Percentiles rank a stretch among this genome's conserved stretches.
phyloP scores from a whole-genome alignment of 163 green algal species.

The Scenedesmus sp. region DNA sequence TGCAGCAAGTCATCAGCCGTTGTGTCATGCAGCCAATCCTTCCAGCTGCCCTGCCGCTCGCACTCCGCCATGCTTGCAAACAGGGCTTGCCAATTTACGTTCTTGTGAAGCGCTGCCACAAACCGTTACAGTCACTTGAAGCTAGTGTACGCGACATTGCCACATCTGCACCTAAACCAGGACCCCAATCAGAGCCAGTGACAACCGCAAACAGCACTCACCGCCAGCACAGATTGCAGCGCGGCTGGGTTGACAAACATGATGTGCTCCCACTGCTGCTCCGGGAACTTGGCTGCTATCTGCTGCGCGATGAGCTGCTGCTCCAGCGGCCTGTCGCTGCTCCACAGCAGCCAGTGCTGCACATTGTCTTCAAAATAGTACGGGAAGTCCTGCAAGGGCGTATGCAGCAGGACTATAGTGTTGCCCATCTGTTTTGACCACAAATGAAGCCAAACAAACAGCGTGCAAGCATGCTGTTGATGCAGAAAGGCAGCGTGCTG shows the following conservation, averaged over 20 bases:
- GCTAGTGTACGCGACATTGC: too few species aligned
- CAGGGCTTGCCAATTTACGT: too few species aligned
- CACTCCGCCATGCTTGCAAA: background rate
- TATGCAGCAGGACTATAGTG: background rate
- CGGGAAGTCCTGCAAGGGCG: slow-evolving; percentile 68
- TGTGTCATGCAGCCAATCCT: too few species aligned
- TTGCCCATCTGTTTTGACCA: too few species aligned
- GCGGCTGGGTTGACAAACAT: slow-evolving; percentile 52
- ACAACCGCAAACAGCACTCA: slow-evolving; percentile 13
- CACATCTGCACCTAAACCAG: background rate
- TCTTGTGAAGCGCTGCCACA: too few species aligned
- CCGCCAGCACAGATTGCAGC: slow-evolving; percentile 51
- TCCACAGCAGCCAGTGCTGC: slow-evolving; percentile 69
- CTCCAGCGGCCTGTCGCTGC: slow-evolving; percentile 47
- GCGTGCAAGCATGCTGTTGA: too few species aligned
- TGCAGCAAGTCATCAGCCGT: too few species aligned
- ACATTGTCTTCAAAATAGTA: slow-evolving; percentile 66
- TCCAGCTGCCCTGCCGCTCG: background rate
- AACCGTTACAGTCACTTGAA: background rate
- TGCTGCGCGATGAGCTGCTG: slow-evolving; percentile 34
- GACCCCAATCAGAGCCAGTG: background rate
- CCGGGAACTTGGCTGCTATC: slow-evolving; percentile 36
- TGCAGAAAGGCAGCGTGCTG: too few species aligned
- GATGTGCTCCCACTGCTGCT: slow-evolving; percentile 11
- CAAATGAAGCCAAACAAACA: too few species aligned